Evolutionary conservation across 257 asterid genomes (phyloP).

Genomic region (Solanum commersonii): DNA sequence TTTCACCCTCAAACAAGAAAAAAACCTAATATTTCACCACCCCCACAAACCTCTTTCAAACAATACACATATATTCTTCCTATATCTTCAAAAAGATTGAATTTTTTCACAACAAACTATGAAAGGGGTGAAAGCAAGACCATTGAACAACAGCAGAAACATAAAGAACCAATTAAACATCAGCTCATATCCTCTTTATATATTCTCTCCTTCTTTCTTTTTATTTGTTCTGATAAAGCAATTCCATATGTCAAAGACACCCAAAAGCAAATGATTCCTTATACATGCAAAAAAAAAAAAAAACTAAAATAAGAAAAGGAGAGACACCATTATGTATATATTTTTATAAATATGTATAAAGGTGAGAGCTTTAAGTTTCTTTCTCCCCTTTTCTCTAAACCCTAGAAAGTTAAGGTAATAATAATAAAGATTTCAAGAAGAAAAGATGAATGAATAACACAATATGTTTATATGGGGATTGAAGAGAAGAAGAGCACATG

Average conservation of each 20-base stretch:
- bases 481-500: slow-evolving; percentile 66
- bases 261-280: slow-evolving; percentile 49
- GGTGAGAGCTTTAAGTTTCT: slow-evolving; percentile 27
- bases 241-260: slow-evolving; percentile 36
- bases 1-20: slow-evolving; percentile 16
- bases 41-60: neutral
- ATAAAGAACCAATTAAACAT: slow-evolving; percentile 36
- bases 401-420: slow-evolving; percentile 23
- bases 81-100: slow-evolving; percentile 9
- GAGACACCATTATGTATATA: neutral
- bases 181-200: slow-evolving; percentile 44
- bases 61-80: neutral
- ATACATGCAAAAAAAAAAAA: slow-evolving; percentile 2
- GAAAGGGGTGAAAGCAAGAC: slow-evolving; percentile 35
- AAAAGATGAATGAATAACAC: slow-evolving; percentile 4
- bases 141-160: slow-evolving; percentile 50
- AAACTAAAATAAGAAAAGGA: neutral
- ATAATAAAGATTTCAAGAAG: slow-evolving; percentile 8
- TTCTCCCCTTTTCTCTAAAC: slow-evolving; percentile 21
- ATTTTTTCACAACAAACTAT: slow-evolving; percentile 45
- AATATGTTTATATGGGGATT: slow-evolving; percentile 32
- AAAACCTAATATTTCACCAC: neutral
- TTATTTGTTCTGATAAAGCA: slow-evolving; percentile 47
- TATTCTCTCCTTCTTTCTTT: slow-evolving; percentile 3
- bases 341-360: slow-evolving; percentile 15